Base-by-base conservation (phyloP, 805 yeast species). In the Metschnikowia sp. region DNA sequence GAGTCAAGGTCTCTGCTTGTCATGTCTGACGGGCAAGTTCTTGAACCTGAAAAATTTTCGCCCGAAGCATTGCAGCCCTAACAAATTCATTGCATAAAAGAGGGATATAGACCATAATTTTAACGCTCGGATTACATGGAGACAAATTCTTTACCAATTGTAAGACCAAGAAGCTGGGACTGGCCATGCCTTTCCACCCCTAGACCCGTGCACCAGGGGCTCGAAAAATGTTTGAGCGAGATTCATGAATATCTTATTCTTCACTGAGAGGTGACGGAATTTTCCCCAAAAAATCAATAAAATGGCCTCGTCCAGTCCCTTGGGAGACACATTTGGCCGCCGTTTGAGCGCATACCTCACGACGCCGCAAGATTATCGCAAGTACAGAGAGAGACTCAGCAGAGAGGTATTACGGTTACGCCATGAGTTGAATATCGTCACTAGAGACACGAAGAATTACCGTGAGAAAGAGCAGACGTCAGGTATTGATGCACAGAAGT, bases 401-500 rank as follows among this genome's bases (percentile, higher is more conserved):
- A 77, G 80, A 53, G 75, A 79, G 47, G 63, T 90, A 47, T 78
- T 78, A 46, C 80, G 79, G 48, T 69, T 87, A 53, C 88, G 92
- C 59, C 83, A 78, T 48, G 79, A 78, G 32, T 73, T 86, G 46
- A 74, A 75, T 45, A 69, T 91, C 50, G 79, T 83, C 46, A 79
- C 83, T 29, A 78, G 76, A 59, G 86, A 88, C 61, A 79, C 94
- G 22, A 83, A 79, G 61, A 75, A 80, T 58, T 86, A 83, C 64
- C 60, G 68, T 32, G 61, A 68, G 13, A 77, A 78, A 50, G 77
- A 75, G 48, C 71, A 77, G 54, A 73, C 73, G 5, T 65, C 78
- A 32, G 64, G 68, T 30, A 73, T 86, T 28, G 58, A 74, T 2
- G 47, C 66, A 0, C 81, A 73, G 8, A 77, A 80, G 47, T 83